Percentiles rank a stretch among this genome's conserved stretches.
phyloP scores from a whole-genome alignment of 179 eudicot genomes.

The Silene noctiflora region DNA sequence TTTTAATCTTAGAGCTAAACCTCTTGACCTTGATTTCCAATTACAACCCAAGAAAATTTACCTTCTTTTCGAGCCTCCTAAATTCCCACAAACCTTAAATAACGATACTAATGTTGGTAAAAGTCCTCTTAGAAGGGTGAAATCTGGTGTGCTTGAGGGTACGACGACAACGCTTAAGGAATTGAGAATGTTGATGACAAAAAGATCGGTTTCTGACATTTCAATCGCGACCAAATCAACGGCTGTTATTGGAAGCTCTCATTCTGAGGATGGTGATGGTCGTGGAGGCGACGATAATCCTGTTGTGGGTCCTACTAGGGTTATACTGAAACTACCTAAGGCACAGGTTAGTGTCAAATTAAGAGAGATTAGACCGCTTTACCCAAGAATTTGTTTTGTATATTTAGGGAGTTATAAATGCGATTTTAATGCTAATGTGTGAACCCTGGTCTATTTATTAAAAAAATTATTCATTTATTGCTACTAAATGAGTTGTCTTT shows the following conservation, averaged over 20 bases:
- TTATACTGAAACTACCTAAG: slow-evolving; percentile 58
- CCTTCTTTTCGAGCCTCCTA: slow-evolving; percentile 62
- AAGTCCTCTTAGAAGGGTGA: slow-evolving; percentile 29
- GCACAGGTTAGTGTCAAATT: slow-evolving; percentile 20
- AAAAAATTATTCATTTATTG: too few relatives aligned
- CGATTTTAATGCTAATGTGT: too few relatives aligned
- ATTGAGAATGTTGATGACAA: slow-evolving; percentile 16
- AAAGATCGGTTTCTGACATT: slow-evolving; percentile 41
- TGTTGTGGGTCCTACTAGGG: slow-evolving; percentile 34
- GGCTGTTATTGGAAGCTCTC: background rate
- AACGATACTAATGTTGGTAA: background rate
- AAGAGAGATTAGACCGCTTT: too few relatives aligned
- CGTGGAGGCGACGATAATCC: background rate
- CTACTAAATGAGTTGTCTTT: too few relatives aligned
- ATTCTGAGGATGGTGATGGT: background rate
- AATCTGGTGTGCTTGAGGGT: slow-evolving; percentile 28
- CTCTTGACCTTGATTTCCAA: slow-evolving; percentile 34
- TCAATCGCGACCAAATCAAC: slow-evolving; percentile 18
- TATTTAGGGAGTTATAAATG: too few relatives aligned
- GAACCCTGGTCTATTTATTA: too few relatives aligned
- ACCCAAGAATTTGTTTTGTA: too few relatives aligned
- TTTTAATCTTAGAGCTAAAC: slow-evolving; percentile 59
- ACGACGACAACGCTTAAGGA: slow-evolving; percentile 12
- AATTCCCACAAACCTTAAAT: slow-evolving; percentile 24
- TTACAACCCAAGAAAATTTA: slow-evolving; percentile 55